Conservation (phyloP, 306 rosid species). For the Coriaria nepalensis region DNA sequence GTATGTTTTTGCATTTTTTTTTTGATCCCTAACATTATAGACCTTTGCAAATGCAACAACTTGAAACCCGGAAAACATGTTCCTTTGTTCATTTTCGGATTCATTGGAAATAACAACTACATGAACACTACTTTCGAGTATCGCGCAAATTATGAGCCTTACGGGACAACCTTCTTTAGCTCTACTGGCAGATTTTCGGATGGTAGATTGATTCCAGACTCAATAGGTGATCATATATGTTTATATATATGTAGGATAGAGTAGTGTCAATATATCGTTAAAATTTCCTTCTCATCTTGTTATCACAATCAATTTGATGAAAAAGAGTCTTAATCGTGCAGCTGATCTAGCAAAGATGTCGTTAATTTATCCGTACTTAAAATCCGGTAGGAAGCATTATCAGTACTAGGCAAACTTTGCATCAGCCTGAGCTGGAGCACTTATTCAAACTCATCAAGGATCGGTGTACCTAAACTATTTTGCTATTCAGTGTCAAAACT, state of each 20-base stretch:
- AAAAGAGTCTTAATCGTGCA: neutral
- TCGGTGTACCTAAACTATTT: slow-evolving; percentile 4
- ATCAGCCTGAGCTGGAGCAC: slow-evolving; percentile 19
- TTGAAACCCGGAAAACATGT: neutral
- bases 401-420: slow-evolving; percentile 27
- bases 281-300: neutral
- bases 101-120: slow-evolving; percentile 50
- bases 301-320: too few relatives aligned
- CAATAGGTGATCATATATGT: slow-evolving; percentile 18
- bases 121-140: slow-evolving; percentile 9
- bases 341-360: slow-evolving; percentile 31
- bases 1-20: too few relatives aligned
- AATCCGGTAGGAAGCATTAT: slow-evolving; percentile 12
- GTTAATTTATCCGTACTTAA: slow-evolving; percentile 23
- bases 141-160: slow-evolving; percentile 17
- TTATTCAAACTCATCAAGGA: slow-evolving; percentile 10
- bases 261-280: too few relatives aligned
- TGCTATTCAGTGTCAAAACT: neutral
- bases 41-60: too few relatives aligned
- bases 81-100: slow-evolving; percentile 45
- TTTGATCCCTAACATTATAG: too few relatives aligned
- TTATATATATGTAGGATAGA: too few relatives aligned
- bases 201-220: slow-evolving; percentile 32
- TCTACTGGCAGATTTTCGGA: slow-evolving; percentile 32
- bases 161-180: slow-evolving; percentile 30